These are phyloP conservation scores for Scenedesmus sp. DNA, from an alignment of 163 green algal genomes.

Conservation along the genomic window DNA sequence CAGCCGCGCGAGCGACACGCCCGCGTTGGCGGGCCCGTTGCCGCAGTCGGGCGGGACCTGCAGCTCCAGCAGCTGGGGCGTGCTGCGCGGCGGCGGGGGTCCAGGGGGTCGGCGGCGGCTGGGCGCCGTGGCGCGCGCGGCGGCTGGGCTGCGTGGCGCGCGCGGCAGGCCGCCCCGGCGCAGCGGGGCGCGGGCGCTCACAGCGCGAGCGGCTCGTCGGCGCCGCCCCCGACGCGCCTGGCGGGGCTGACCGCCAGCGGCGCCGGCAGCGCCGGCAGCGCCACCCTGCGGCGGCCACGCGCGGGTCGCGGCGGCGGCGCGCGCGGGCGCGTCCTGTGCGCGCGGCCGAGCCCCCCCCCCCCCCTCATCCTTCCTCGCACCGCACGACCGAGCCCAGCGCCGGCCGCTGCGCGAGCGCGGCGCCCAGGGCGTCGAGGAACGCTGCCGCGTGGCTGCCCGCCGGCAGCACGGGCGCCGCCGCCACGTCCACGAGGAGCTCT, in stretches of 20 bases:
- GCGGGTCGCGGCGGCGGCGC: neutral
- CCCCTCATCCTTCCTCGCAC: too few relatives aligned
- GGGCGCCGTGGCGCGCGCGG: too few relatives aligned
- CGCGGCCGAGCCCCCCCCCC: neutral
- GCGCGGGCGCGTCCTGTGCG: neutral
- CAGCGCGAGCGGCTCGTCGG: neutral
- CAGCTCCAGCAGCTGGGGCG: constrained; percentile 57
- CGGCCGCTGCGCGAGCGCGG: constrained; percentile 9
- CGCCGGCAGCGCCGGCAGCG: constrained; percentile 12
- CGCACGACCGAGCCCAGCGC: constrained; percentile 26
- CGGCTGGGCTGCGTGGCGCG: too few relatives aligned
- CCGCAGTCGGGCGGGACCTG: constrained; percentile 75
- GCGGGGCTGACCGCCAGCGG: constrained; percentile 44
- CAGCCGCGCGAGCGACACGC: constrained; percentile 74
- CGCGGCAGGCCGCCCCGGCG: too few relatives aligned
- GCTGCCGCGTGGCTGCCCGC: constrained; percentile 1
- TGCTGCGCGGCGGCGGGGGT: too few relatives aligned
- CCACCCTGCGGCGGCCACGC: constrained; percentile 1
- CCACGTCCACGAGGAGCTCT: constrained; percentile 49
- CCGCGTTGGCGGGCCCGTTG: constrained; percentile 68
- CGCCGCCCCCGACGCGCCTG: constrained; percentile 5
- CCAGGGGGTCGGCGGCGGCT: too few relatives aligned
- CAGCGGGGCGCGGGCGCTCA: too few relatives aligned
- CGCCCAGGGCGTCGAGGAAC: constrained; percentile 16
- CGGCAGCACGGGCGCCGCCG: constrained; percentile 37